Evolutionary conservation across 2,329 filamentous ascomycete genomes (phyloP), one percentile per base, ranked within the genome.

Genomic region (Periglandula ipomoeae): DNA sequence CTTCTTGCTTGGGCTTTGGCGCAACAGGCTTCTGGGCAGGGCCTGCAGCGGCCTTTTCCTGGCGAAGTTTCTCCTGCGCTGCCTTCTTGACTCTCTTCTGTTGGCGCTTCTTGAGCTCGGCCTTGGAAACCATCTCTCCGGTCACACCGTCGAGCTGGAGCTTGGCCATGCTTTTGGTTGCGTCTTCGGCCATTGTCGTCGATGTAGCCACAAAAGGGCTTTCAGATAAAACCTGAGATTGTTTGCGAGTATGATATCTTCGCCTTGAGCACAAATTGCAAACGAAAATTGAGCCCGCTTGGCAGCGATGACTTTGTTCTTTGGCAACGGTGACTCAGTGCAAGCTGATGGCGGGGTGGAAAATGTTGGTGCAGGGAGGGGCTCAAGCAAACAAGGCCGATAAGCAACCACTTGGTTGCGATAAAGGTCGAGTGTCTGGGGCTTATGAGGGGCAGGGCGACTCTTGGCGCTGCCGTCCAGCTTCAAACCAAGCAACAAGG

Each of bases 11-110:
- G 10, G 49, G 32, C 2, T 42, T 24, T 23, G 50, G 53, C 23
- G 26, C 30, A 2, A 47, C 35, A 30, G 48, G 11, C 70, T 58
- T 74, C 71, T 9, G 72, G 70, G 51, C 68, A 65, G 47, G 51
- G 35, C 78, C 46, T 44, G 86, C 85, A 23, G 82, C 85, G 53
- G 81, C 81, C 81, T 94, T 95, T 72, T 89, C 86, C 65, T 88
- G 79, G 56, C 89, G 82, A 64, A 84, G 78, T 85, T 95, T 96
- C 47, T 59, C 58, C 47, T 60, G 56, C n/a, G 70, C 65, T 4
- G 70, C 74, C 61, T 78, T 79, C 64, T 79, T 80, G 22, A 72
- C 73, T 22, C 77, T 70, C 59, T 81, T 81, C 53, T 74, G 70
- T 52, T 71, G 55, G 40, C 78, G 67, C 65, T 81, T 81, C 68